Percentiles rank a stretch among this genome's conserved stretches.
These are phyloP conservation scores for Andrographis paniculata DNA, from an alignment of 305 asterid genomes.

Conservation along the genomic window DNA sequence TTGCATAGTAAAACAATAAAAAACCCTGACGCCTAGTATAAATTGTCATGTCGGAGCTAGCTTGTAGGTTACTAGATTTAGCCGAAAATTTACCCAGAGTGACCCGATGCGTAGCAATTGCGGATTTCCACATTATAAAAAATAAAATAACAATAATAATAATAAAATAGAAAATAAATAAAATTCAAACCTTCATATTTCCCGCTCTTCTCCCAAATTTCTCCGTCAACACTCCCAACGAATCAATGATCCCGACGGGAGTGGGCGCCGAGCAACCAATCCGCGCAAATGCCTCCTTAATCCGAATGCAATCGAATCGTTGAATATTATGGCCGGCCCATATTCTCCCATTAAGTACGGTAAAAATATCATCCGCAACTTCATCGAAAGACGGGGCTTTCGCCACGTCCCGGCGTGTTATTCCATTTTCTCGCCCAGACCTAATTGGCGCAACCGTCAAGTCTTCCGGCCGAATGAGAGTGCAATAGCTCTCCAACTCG, in stretches of 20 bases:
- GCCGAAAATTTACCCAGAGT: no score
- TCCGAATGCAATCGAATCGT: constrained; percentile 77
- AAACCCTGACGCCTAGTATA: no score
- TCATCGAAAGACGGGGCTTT: constrained; percentile 63
- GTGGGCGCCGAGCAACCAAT: constrained; percentile 48
- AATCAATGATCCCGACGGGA: constrained; percentile 70
- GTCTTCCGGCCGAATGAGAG: constrained; percentile 70
- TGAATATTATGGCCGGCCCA: constrained; percentile 97
- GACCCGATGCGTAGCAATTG: no score
- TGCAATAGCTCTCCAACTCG: constrained; percentile 78
- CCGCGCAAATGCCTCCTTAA: constrained; percentile 61
- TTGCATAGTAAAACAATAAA: no score
- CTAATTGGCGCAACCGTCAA: constrained; percentile 41
- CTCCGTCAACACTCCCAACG: constrained; percentile 52
- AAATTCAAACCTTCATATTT: constrained; percentile 89
- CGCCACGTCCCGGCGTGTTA: constrained; percentile 52
- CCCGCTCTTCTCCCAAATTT: constrained; percentile 93
- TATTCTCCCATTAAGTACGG: constrained; percentile 68
- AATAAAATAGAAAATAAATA: no score
- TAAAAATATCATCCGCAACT: constrained; percentile 64
- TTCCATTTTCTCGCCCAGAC: constrained; percentile 54
- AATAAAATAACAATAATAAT: no score
- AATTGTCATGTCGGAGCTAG: no score
- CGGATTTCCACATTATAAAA: no score
- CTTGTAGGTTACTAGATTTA: no score